A percentile compares a stretch with the other conserved stretches of the same genome.
Evolutionary conservation across 179 eudicot genomes (phyloP).

Genomic region (Drosera spatulata): DNA sequence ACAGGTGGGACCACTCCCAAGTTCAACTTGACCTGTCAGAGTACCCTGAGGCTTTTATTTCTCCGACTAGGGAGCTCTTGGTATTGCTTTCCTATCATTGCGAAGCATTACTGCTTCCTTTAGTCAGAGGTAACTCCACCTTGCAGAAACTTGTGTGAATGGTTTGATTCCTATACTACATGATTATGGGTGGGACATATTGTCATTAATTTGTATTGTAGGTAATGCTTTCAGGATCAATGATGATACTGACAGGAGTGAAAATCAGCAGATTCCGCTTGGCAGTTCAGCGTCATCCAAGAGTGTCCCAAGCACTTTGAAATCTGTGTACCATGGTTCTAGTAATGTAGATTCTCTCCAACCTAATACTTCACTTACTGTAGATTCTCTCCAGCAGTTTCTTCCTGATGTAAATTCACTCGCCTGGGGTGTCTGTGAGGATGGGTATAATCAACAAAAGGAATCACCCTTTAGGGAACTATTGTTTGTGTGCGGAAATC

Average conservation of each 20-base stretch:
- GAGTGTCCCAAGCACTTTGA: slow-evolving; percentile 32
- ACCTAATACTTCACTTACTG: too few relatives aligned
- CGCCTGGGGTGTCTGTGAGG: slow-evolving; percentile 87
- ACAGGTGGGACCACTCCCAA: slow-evolving; percentile 53
- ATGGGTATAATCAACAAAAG: slow-evolving; percentile 46
- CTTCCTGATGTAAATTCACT: slow-evolving; percentile 66
- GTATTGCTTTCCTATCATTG: slow-evolving; percentile 51
- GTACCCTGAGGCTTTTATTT: slow-evolving; percentile 74
- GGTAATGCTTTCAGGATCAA: slow-evolving; percentile 28
- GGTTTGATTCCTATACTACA: background rate
- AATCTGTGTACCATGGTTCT: slow-evolving; percentile 24
- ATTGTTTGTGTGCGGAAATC: slow-evolving; percentile 62
- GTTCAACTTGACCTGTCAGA: slow-evolving; percentile 34
- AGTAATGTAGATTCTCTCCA: slow-evolving; percentile 10
- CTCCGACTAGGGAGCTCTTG: slow-evolving; percentile 70
- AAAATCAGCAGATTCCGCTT: slow-evolving; percentile 15
- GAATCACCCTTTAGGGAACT: slow-evolving; percentile 52
- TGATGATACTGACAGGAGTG: slow-evolving; percentile 22
- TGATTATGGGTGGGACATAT: background rate
- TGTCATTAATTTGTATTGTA: slow-evolving; percentile 20
- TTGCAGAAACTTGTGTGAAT: background rate
- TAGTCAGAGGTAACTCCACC: slow-evolving; percentile 43
- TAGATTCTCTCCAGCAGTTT: slow-evolving; percentile 10
- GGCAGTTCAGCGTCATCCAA: slow-evolving; percentile 22
- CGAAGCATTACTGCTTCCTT: slow-evolving; percentile 71